phyloP scores from a whole-genome alignment of 805 yeast species.

The Saccharomycopsis javanensis region DNA sequence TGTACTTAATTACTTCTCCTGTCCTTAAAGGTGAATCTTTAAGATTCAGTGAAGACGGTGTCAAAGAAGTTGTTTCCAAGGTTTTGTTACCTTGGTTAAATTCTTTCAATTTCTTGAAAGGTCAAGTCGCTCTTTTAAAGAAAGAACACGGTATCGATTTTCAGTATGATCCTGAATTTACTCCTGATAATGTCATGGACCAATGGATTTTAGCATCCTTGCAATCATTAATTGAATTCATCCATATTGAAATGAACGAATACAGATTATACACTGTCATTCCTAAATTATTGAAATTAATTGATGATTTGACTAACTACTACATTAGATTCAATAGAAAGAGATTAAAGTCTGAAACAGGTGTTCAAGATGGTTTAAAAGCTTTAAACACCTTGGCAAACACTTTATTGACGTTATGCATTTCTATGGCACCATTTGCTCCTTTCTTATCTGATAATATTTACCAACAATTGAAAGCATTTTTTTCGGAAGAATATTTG shows the following conservation, averaged over 20 bases:
- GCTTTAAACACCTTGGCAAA: conserved; percentile 90
- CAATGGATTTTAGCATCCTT: conserved; percentile 94
- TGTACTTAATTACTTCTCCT: conserved; percentile 94
- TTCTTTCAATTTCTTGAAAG: conserved; percentile 92
- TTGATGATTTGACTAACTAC: conserved; percentile 97
- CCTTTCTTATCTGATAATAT: conserved; percentile 91
- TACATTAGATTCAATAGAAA: conserved; percentile 96
- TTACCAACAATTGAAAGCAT: conserved; percentile 62
- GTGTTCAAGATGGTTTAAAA: conserved; percentile 69
- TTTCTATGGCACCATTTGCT: conserved; percentile 99
- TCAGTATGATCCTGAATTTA: conserved; percentile 54
- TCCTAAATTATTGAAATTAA: conserved; percentile 77
- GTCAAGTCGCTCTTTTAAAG: conserved; percentile 76
- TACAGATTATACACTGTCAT: conserved; percentile 94
- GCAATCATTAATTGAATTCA: conserved; percentile 79
- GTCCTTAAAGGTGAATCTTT: conserved; percentile 93
- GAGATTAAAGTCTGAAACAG: conserved; percentile 93
- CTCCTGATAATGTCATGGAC: conserved; percentile 89
- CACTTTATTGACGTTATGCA: conserved; percentile 75
- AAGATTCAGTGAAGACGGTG: conserved; percentile 98
- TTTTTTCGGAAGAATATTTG: conserved; percentile 52
- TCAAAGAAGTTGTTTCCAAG: conserved; percentile 91
- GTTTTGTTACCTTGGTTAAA: conserved; percentile 98
- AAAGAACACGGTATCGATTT: conserved; percentile 66
- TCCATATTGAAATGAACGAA: conserved; percentile 81